Base-by-base conservation (phyloP, 192 early-diverging fungal species). In the Gonapodya prolifera region DNA sequence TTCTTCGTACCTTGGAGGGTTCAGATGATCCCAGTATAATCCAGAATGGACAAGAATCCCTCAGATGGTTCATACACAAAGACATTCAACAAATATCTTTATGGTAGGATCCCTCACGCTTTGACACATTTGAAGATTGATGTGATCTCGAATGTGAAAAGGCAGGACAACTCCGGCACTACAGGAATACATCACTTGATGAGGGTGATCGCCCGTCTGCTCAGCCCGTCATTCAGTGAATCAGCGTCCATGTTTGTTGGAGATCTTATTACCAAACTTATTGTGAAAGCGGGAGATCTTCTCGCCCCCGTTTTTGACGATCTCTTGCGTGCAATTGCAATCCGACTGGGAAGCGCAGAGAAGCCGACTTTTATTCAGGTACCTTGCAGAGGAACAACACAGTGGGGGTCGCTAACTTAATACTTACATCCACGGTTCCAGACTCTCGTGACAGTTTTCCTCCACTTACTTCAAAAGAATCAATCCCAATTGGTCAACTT, bases 231-330 rank as follows among this genome's bases (percentile, higher is more conserved):
- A 1, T 85, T 89, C 32, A 88, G 87, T 33, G 95, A 99, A 81
- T 93, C 92, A 0, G 89, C 91, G 0, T 88, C 92, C 0, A 81
- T 95, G 30, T 96, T 96, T 86, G 90, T 98, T 30, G 96, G 96
- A n/a, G 93, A 94, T 78, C 81, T 98, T 35, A 90, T 94, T 34
- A 88, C 87, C 28, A 95, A 93, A 78, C 80, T 98, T 70, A 92
- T 96, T 77, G 89, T 92, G 81, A 96, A 94, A 81, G 92, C 82
- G 45, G 91, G 89, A 30, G 86, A 87, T 35, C 79, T 79, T 18
- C 83, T 95, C 18, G 76, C 83, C 1, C 88, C 91, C 36, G 86
- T 92, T 8, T 80, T 96, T 45, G 90, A 94, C 8, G 87, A 92
- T 30, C 88, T 99, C 69, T 84, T 98, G 70, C 86, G 86, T 33